A percentile compares a stretch with the other conserved stretches of the same genome.
These are phyloP conservation scores for Termitomyces heimii DNA, from an alignment of 768 basidiomycete species.

Conservation along the genomic window DNA sequence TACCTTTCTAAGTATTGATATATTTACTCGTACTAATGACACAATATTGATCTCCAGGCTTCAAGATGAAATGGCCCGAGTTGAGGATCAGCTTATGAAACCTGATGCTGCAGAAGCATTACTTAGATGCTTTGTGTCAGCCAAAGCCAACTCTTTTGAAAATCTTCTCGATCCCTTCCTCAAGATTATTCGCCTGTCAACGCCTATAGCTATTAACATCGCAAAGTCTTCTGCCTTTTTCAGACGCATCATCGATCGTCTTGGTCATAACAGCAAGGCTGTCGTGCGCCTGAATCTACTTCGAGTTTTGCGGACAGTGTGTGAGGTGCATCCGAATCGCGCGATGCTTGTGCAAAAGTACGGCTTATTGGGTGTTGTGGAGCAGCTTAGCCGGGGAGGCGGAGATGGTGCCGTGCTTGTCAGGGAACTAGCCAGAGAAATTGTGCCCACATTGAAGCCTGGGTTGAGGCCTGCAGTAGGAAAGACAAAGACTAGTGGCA, in stretches of 20 bases:
- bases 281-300: constrained; percentile 89
- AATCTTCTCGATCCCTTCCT: constrained; percentile 88
- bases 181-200: constrained; percentile 84
- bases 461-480: constrained; percentile 50
- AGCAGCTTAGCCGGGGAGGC: constrained; percentile 64
- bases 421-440: constrained; percentile 82
- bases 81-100: constrained; percentile 84
- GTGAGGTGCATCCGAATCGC: constrained; percentile 86
- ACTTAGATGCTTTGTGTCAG: constrained; percentile 73
- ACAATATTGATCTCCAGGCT: constrained; percentile 45
- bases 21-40: background rate
- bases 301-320: constrained; percentile 76
- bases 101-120: constrained; percentile 58
- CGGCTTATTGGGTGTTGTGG: constrained; percentile 76
- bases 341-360: constrained; percentile 78
- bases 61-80: constrained; percentile 90
- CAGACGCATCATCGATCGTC: constrained; percentile 78
- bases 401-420: constrained; percentile 88
- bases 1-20: background rate
- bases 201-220: constrained; percentile 65
- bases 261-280: constrained; percentile 67
- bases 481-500: constrained; percentile 18
- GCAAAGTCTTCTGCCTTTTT: constrained; percentile 79
- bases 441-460: constrained; percentile 71
- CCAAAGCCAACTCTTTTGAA: constrained; percentile 89